phyloP scores from a whole-genome alignment of 2,329 filamentous ascomycete species.

The Pseudogymnoascus sp. region DNA sequence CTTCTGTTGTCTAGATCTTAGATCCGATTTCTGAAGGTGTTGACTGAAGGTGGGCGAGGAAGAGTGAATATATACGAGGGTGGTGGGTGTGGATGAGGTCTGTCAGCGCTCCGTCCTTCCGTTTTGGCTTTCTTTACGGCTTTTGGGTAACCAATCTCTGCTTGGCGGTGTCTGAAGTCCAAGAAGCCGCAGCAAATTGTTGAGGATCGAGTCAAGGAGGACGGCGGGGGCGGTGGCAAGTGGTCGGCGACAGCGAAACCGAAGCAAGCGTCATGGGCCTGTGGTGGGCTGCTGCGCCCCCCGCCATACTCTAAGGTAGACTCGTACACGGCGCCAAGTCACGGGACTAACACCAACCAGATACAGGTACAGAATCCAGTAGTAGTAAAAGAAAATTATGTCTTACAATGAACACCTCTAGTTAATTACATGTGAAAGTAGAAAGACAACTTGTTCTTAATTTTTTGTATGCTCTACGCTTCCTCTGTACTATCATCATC shows the following conservation, averaged over 20 bases:
- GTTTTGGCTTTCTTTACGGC: neutral
- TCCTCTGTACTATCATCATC: neutral
- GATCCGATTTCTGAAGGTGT: neutral
- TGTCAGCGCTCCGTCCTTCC: neutral
- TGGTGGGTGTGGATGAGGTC: neutral
- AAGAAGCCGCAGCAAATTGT: constrained; percentile 9
- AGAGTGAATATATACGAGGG: constrained; percentile 3
- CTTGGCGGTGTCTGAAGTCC: constrained; percentile 1
- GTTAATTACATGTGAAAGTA: neutral
- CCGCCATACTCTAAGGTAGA: constrained; percentile 2
- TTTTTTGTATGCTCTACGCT: neutral
- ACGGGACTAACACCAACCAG: neutral
- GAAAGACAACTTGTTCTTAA: neutral
- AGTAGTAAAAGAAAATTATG: neutral
- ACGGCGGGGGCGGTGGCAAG: constrained; percentile 20
- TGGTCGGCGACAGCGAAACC: constrained; percentile 7
- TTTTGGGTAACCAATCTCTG: neutral
- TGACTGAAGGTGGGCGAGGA: neutral
- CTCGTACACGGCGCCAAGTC: constrained; percentile 6
- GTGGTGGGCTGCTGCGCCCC: constrained; percentile 5
- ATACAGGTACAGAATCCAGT: neutral
- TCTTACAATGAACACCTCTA: neutral
- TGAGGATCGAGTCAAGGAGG: constrained; percentile 20
- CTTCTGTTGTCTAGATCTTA: neutral
- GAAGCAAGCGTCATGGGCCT: constrained; percentile 1